Percentiles rank a stretch among this genome's conserved stretches.
Evolutionary conservation across 2,329 filamentous ascomycete genomes (phyloP).

Genomic region (Claviceps pazoutovae): DNA sequence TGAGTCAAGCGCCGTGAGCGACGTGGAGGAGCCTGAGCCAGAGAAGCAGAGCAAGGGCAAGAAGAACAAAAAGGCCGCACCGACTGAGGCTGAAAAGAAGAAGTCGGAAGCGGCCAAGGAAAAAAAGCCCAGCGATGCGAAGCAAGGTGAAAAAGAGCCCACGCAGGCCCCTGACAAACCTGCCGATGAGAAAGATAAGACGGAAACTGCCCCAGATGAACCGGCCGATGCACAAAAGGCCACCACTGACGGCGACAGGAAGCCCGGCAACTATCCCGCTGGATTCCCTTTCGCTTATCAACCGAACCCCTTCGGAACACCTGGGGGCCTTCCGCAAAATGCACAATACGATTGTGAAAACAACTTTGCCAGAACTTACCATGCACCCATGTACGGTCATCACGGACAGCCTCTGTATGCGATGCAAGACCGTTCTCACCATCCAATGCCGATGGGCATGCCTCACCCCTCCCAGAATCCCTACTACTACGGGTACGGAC

Average conservation of each 20-base stretch:
- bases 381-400: constrained; percentile 42
- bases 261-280: constrained; percentile 13
- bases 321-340: constrained; percentile 42
- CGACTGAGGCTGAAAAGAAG: constrained; percentile 2
- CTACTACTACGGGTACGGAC: constrained; percentile 26
- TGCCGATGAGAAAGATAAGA: constrained; percentile 2
- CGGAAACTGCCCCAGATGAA: constrained; percentile 6
- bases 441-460: constrained; percentile 26
- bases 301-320: constrained; percentile 34
- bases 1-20: constrained; percentile 9
- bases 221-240: constrained; percentile 4
- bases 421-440: constrained; percentile 15
- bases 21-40: background rate
- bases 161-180: background rate
- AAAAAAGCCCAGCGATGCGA: constrained; percentile 2
- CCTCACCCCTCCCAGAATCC: constrained; percentile 30
- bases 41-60: constrained; percentile 6
- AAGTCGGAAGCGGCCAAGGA: constrained; percentile 9
- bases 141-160: too few species aligned
- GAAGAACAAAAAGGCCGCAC: background rate
- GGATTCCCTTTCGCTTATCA: constrained; percentile 19
- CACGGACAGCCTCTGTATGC: constrained; percentile 33
- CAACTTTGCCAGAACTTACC: constrained; percentile 41
- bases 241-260: constrained; percentile 9
- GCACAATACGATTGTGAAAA: constrained; percentile 42